phyloP scores from a whole-genome alignment of 2,329 filamentous ascomycete species.

The Nemania sp. region DNA sequence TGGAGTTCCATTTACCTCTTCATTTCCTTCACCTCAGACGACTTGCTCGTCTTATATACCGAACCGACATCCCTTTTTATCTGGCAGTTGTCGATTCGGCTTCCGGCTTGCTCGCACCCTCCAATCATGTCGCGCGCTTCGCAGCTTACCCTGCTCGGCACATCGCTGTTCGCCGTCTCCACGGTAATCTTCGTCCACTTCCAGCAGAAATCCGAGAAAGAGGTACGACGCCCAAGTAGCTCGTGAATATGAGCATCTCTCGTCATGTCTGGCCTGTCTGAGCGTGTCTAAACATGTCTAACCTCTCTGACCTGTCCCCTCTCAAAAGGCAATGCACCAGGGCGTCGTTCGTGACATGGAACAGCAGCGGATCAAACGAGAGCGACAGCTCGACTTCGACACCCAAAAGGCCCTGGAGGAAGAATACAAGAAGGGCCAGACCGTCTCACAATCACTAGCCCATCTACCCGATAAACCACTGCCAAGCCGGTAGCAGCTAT shows the following conservation, averaged over 20 bases:
- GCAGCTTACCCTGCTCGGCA: conserved; percentile 80
- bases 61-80: too few species aligned
- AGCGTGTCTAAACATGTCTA: conserved; percentile 7
- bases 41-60: too few species aligned
- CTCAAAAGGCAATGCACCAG: conserved; percentile 84
- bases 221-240: conserved; percentile 56
- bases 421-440: conserved; percentile 89
- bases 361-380: conserved; percentile 85
- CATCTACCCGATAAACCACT: conserved; percentile 27
- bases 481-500: conserved; percentile 30
- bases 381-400: conserved; percentile 93
- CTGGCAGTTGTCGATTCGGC: too few species aligned
- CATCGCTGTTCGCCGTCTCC: conserved; percentile 73
- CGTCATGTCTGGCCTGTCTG: conserved; percentile 7
- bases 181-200: conserved; percentile 89
- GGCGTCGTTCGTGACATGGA: conserved; percentile 95
- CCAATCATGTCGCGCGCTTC: conserved; percentile 82
- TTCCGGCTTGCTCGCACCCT: too few species aligned
- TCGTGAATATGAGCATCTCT: not conserved
- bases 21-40: too few species aligned
- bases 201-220: conserved; percentile 81
- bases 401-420: conserved; percentile 83
- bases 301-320: not conserved
- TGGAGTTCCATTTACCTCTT: too few species aligned
- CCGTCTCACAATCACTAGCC: conserved; percentile 53